Base-by-base conservation (phyloP, 176 grass and related monocot genomes). In the Poa pratensis region DNA sequence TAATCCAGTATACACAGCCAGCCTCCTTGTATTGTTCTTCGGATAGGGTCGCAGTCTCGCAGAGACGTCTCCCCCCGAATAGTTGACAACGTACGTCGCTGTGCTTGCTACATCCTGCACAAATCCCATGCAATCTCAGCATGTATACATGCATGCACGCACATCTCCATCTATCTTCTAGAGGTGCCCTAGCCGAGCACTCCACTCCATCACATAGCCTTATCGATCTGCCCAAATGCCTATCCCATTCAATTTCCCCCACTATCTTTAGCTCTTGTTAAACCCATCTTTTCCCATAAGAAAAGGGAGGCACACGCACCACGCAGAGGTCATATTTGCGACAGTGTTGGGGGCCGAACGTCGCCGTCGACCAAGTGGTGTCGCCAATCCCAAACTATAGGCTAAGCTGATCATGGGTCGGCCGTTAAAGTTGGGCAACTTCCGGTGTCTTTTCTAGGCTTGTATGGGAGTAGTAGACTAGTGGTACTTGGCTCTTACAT, bases 331-430 rank as follows among this genome's bases (percentile, higher is more conserved):
- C 46, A 55, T 63, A 16, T 62, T 23, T 57, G 34, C 35, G 17
- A 43, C 57, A 20, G 11, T 8, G n/a, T 48, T 61, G 61, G 39
- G 20, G 30, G 40, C 40, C 35, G 12, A 16, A 14, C 46, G 67
- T 80, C 82, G 60, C 69, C 48, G 11, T 89, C 76, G 20, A 68
- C 20, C 77, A 69, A 80, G 59, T 89, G 82, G 82, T 75, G 37
- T 45, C 17, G 24, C 69, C 82, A 80, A 75, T 42, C 40, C 40
- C 7, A 7, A 42, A 5, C 19, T 39, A 20, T 22, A 2, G 66
- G 39, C 69, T 22, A 23, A 42, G 37, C 54, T 65, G 45, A 80
- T 71, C 66, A 74, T 89, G 81, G 87, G 58, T 63, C 59, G 59
- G 76, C 43, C 20, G 60, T 63, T 63, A 63, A 28, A 7, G 60